A percentile compares a stretch with the other conserved stretches of the same genome.
Conservation (phyloP, 768 basidiomycete genomes). For the Termitomyces titanicus region DNA sequence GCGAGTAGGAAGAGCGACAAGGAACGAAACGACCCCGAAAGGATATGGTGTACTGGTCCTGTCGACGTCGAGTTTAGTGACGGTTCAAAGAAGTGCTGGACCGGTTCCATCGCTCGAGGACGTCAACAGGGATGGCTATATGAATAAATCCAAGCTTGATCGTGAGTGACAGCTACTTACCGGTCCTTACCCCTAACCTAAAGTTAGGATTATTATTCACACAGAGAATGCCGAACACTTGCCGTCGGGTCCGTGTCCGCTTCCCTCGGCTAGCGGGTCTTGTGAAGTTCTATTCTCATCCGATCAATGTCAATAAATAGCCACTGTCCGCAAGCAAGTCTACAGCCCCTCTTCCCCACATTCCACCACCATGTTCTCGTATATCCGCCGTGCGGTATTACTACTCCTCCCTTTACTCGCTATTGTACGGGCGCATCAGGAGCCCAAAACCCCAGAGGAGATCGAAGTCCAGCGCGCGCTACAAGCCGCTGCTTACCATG, state of each 20-base stretch:
- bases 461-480: constrained; percentile 45
- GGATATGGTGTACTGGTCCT: constrained; percentile 27
- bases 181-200: constrained; percentile 18
- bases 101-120: no score
- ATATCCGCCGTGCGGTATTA: constrained; percentile 14
- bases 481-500: constrained; percentile 51
- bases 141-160: no score
- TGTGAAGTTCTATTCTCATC: not conserved
- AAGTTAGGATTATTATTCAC: constrained; percentile 12
- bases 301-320: not conserved
- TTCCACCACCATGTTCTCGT: not conserved
- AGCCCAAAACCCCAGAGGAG: constrained; percentile 42
- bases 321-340: not conserved
- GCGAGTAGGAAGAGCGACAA: constrained; percentile 47
- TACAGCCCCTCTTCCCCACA: not conserved
- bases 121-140: no score
- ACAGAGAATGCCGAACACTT: no score
- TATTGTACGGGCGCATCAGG: constrained; percentile 34
- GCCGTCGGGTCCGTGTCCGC: constrained; percentile 10
- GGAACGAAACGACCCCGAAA: constrained; percentile 51
- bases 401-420: constrained; percentile 17
- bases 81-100: no score
- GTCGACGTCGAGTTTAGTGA: constrained; percentile 1
- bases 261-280: constrained; percentile 4
- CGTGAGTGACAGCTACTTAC: no score